Evolutionary conservation across 1,139 yeast species (phyloP).

Genomic region (Saccharomyces hybrid): DNA sequence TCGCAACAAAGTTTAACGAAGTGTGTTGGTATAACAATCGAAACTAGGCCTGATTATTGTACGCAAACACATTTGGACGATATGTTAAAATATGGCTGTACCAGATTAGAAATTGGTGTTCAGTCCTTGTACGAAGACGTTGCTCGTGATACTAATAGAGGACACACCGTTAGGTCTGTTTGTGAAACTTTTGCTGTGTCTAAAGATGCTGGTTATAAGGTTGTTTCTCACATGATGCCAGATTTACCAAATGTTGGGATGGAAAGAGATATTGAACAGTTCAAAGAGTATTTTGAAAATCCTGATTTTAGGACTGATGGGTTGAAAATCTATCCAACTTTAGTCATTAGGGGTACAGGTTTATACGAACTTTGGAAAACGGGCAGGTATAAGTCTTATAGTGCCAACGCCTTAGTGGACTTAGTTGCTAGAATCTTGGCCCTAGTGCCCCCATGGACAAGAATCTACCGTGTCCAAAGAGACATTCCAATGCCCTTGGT

Average conservation of each 20-base stretch:
- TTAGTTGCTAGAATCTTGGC: constrained; percentile 92
- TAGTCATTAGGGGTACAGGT: constrained; percentile 97
- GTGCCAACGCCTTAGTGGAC: constrained; percentile 90
- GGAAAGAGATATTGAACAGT: constrained; percentile 96
- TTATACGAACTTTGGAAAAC: constrained; percentile 95
- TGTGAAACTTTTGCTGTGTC: constrained; percentile 94
- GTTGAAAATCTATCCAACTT: constrained; percentile 85
- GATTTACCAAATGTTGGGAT: constrained; percentile 97
- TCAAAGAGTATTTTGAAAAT: constrained; percentile 90
- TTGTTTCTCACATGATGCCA: constrained; percentile 99
- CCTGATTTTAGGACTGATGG: constrained; percentile 98
- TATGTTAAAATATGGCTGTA: constrained; percentile 94
- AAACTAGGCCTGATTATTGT: constrained; percentile 97
- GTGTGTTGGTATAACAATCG: constrained; percentile 97
- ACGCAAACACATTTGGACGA: constrained; percentile 92
- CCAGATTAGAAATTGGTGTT: constrained; percentile 93
- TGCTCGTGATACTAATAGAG: constrained; percentile 96
- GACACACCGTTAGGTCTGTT: constrained; percentile 94
- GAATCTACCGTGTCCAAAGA: constrained; percentile 96
- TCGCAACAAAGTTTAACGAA: constrained; percentile 94
- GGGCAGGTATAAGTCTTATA: constrained; percentile 88
- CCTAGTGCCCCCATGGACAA: constrained; percentile 97
- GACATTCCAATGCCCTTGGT: constrained; percentile 99
- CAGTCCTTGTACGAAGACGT: constrained; percentile 97
- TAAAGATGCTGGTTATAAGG: constrained; percentile 96